A percentile compares a stretch with the other conserved stretches of the same genome.
Conservation (phyloP, 352 stramenopile genomes). For the Blastocystis sp. region DNA sequence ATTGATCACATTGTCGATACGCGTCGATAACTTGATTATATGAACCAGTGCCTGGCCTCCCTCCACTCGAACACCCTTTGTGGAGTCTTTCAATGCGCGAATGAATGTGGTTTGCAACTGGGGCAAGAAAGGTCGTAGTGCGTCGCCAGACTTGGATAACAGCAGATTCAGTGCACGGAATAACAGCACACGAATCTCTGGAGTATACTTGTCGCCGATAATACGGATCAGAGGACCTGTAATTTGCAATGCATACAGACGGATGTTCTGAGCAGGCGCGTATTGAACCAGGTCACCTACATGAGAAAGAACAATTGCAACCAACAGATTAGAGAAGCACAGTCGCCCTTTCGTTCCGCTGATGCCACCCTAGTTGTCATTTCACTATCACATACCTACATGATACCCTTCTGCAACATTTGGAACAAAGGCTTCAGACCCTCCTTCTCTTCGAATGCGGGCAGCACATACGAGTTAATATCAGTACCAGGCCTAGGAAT, state of each 20-base stretch:
- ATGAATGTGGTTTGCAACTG: slow-evolving; percentile 99
- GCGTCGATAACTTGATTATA: slow-evolving; percentile 84
- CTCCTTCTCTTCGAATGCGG: slow-evolving; percentile 22
- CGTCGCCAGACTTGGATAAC: slow-evolving; percentile 86
- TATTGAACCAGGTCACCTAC: slow-evolving; percentile 52
- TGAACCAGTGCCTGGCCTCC: slow-evolving; percentile 83
- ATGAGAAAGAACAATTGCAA: not conserved
- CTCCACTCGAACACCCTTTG: slow-evolving; percentile 80
- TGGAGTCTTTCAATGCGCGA: slow-evolving; percentile 84
- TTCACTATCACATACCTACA: not conserved
- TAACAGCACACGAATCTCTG: slow-evolving; percentile 94
- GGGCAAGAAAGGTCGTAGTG: slow-evolving; percentile 95
- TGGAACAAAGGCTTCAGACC: slow-evolving; percentile 47
- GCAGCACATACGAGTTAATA: slow-evolving; percentile 38
- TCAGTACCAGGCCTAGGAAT: not conserved
- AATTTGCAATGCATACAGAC: slow-evolving; percentile 89
- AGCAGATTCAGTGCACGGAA: slow-evolving; percentile 91
- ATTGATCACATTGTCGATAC: slow-evolving; percentile 88
- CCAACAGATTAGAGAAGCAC: slow-evolving; percentile 18
- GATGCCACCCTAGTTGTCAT: slow-evolving; percentile 18
- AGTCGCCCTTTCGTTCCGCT: slow-evolving; percentile 28
- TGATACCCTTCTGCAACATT: slow-evolving; percentile 55
- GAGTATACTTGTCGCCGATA: slow-evolving; percentile 93
- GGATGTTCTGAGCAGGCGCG: slow-evolving; percentile 42
- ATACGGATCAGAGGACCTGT: slow-evolving; percentile 94